Base-by-base conservation (phyloP, 2,329 filamentous ascomycete genomes). In the Tolypocladium endophyticum region DNA sequence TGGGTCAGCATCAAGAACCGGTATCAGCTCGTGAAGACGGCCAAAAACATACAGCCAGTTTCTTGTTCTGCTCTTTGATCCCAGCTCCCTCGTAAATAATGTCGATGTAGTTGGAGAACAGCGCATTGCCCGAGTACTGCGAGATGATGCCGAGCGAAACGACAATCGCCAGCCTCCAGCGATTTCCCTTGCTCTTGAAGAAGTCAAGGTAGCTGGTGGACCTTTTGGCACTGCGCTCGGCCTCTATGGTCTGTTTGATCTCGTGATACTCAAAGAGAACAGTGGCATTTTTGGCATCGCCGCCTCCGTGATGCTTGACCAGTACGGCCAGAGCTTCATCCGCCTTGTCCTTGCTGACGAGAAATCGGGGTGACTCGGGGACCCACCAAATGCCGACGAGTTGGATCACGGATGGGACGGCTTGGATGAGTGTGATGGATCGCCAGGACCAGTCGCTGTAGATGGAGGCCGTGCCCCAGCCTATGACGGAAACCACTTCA, bases 41-140 rank as follows among this genome's bases (percentile, higher is more conserved):
- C 9, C 3, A 12, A 18, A 33, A 23, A 69, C 76, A 60, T 72
- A 79, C 77, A 61, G 74, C 81, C 30, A 84, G 78, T 72, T 84
- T 84, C 71, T 80, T 77, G 67, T 80, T 79, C 68, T 83, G 76
- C 54, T 79, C 73, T 1, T 66, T 81, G 67, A 88, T 86, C 53
- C 85, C 85, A 56, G 84, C 84, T 56, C 80, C 80, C 47, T 78
- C 73, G 72, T 87, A 87, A 63, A 88, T 79, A 60, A 79, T 76
- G 61, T 84, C 81, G 66, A 86, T 83, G 70, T 88, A 88, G 73
- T 88, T 87, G 63, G 80, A 84, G 67, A 88, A 83, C 1, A 88
- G 73, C 23, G 83, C 85, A 67, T 88, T 88, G 53, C 86, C 86
- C 58, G 81, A 84, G 73, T 86, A 88, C 71, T 88, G 85, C 2